phyloP scores from a whole-genome alignment of 2,329 filamentous ascomycete genomes.

The Sclerotinia sclerotiorum region DNA sequence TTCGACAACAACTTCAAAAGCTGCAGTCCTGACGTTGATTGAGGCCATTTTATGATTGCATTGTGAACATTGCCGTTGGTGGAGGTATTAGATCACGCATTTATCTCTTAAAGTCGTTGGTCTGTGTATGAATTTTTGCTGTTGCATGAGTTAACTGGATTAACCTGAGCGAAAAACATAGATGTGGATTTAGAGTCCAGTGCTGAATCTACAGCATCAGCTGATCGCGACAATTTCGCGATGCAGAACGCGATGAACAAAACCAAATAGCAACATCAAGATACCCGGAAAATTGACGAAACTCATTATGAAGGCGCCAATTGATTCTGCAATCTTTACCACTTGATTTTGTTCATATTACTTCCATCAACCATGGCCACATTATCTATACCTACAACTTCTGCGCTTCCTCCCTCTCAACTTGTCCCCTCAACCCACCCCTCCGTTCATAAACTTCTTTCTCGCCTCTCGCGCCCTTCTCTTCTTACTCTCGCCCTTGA shows the following conservation, averaged over 20 bases:
- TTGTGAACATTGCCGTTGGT: not conserved
- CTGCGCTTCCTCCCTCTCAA: slow-evolving; percentile 68
- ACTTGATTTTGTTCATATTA: not conserved
- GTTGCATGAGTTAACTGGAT: too few species aligned
- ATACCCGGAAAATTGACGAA: not conserved
- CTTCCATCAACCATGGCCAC: slow-evolving; percentile 9
- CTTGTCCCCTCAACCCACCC: slow-evolving; percentile 65
- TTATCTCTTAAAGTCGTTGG: not conserved
- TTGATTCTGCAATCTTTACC: not conserved
- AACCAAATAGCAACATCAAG: not conserved
- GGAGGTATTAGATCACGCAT: not conserved
- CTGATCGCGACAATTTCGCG: slow-evolving; percentile 22
- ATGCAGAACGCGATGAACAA: not conserved
- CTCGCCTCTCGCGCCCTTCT: slow-evolving; percentile 68
- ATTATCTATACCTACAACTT: slow-evolving; percentile 67
- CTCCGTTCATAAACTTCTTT: slow-evolving; percentile 64
- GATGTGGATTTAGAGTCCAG: not conserved
- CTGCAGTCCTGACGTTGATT: not conserved
- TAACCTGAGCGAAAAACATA: not conserved
- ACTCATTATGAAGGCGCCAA: not conserved
- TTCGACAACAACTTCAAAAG: not conserved
- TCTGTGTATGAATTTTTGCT: not conserved
- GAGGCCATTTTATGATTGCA: not conserved
- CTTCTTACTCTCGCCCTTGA: slow-evolving; percentile 70
- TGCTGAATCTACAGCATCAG: slow-evolving; percentile 1